These are phyloP conservation scores for Fusarium sp. DNA, from an alignment of 2,329 filamentous ascomycete species.

Conservation along the genomic window DNA sequence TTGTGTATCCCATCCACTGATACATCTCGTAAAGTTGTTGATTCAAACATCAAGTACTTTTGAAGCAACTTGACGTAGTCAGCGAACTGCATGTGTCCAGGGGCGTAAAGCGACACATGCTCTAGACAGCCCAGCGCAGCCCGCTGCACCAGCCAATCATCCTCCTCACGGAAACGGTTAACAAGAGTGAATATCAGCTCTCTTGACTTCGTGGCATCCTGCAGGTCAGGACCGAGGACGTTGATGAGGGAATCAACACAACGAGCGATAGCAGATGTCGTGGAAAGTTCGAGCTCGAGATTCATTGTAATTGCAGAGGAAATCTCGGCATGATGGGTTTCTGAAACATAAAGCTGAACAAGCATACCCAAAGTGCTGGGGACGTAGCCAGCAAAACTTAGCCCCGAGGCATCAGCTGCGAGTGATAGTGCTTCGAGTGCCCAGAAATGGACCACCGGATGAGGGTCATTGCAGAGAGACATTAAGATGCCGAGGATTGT, in stretches of 20 bases:
- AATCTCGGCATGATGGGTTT: slow-evolving; percentile 89
- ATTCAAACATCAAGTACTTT: slow-evolving; percentile 75
- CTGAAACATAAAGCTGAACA: slow-evolving; percentile 89
- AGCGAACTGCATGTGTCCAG: slow-evolving; percentile 83
- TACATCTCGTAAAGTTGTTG: slow-evolving; percentile 76
- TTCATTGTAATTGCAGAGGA: slow-evolving; percentile 85
- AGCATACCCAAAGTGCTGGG: slow-evolving; percentile 92
- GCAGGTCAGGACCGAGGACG: slow-evolving; percentile 92
- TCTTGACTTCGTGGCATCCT: slow-evolving; percentile 90
- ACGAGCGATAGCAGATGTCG: slow-evolving; percentile 82
- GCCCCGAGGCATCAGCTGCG: slow-evolving; percentile 89
- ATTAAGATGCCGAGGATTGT: slow-evolving; percentile 98
- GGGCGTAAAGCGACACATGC: slow-evolving; percentile 90
- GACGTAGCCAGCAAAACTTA: slow-evolving; percentile 92
- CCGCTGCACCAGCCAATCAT: slow-evolving; percentile 74
- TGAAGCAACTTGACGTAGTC: slow-evolving; percentile 88
- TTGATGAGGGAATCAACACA: slow-evolving; percentile 97
- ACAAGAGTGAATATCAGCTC: slow-evolving; percentile 91
- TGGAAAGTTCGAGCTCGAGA: slow-evolving; percentile 84
- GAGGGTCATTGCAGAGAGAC: slow-evolving; percentile 94
- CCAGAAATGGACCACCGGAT: slow-evolving; percentile 96
- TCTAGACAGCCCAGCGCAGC: slow-evolving; percentile 87
- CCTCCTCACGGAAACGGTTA: slow-evolving; percentile 80
- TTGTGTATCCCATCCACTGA: slow-evolving; percentile 91
- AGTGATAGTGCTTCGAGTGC: slow-evolving; percentile 87